Conservation (phyloP, 2,329 filamentous ascomycete species). For the Myrmaecium sp. region DNA sequence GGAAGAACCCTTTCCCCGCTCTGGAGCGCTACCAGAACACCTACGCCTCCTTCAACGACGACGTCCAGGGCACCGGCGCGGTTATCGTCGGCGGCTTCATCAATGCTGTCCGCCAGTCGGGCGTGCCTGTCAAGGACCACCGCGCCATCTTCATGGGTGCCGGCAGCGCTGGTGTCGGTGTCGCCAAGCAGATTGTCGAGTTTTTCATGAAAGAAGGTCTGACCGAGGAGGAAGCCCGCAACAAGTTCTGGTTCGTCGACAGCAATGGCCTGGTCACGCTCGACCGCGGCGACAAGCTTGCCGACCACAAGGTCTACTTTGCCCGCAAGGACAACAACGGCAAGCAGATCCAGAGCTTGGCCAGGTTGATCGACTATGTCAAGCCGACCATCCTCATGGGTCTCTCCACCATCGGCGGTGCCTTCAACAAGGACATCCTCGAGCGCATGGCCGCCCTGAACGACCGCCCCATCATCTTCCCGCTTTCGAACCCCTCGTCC, state of each 20-base stretch:
- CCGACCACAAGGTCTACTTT: constrained; percentile 67
- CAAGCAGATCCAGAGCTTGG: constrained; percentile 56
- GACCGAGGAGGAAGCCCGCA: constrained; percentile 68
- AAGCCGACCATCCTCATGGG: constrained; percentile 90
- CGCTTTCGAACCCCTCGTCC: constrained; percentile 84
- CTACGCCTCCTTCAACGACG: constrained; percentile 96
- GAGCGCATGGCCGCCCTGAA: constrained; percentile 42
- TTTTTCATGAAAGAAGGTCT: constrained; percentile 90
- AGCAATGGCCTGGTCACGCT: constrained; percentile 75
- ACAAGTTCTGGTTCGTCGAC: constrained; percentile 95
- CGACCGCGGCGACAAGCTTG: constrained; percentile 85
- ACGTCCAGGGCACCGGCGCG: constrained; percentile 92
- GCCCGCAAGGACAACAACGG: constrained; percentile 47
- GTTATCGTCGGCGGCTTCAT: constrained; percentile 78
- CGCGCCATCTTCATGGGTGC: constrained; percentile 92
- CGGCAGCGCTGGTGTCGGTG: constrained; percentile 87
- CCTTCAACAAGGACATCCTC: constrained; percentile 80
- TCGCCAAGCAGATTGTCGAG: constrained; percentile 93
- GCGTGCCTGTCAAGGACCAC: constrained; percentile 74
- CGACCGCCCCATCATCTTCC: constrained; percentile 63
- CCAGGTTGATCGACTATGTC: constrained; percentile 86
- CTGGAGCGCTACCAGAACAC: constrained; percentile 74
- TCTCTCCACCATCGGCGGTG: constrained; percentile 81
- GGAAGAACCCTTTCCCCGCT: constrained; percentile 93
- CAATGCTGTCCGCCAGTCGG: constrained; percentile 64